Conservation (phyloP, 371 early-diverging fungal genomes). For the Mucor lusitanicus region DNA sequence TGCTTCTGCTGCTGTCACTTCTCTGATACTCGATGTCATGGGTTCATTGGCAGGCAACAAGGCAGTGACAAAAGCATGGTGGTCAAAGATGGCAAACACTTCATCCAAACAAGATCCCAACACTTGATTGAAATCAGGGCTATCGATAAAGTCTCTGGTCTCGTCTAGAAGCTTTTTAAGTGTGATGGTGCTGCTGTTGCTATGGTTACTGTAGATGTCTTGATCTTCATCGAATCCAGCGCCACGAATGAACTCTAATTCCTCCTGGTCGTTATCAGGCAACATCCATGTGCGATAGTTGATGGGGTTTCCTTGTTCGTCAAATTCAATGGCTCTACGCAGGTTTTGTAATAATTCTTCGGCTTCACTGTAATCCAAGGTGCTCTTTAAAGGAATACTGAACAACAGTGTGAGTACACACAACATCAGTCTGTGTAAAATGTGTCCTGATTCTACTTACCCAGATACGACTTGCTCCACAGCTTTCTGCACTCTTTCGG, state of each 20-base stretch:
- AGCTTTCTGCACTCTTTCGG: constrained; percentile 63
- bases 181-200: constrained; percentile 35
- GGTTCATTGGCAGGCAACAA: constrained; percentile 28
- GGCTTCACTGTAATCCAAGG: constrained; percentile 33
- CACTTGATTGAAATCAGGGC: constrained; percentile 65
- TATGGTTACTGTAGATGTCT: constrained; percentile 1
- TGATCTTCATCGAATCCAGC: constrained; percentile 43
- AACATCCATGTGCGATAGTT: constrained; percentile 65
- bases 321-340: constrained; percentile 37
- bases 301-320: constrained; percentile 32
- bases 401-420: not conserved
- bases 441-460: constrained; percentile 32
- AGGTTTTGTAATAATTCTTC: constrained; percentile 27
- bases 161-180: constrained; percentile 75
- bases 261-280: constrained; percentile 67
- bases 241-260: constrained; percentile 61
- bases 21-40: constrained; percentile 23
- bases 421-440: not conserved
- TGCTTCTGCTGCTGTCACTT: constrained; percentile 27
- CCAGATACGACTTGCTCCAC: constrained; percentile 67
- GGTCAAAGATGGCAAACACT: constrained; percentile 58
- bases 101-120: constrained; percentile 57
- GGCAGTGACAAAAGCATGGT: constrained; percentile 37
- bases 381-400: constrained; percentile 39
- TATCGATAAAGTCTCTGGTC: constrained; percentile 80